Evolutionary conservation across 2,329 filamentous ascomycete genomes (phyloP), one percentile per base, ranked within the genome.

Genomic region (Penicillium sp.): DNA sequence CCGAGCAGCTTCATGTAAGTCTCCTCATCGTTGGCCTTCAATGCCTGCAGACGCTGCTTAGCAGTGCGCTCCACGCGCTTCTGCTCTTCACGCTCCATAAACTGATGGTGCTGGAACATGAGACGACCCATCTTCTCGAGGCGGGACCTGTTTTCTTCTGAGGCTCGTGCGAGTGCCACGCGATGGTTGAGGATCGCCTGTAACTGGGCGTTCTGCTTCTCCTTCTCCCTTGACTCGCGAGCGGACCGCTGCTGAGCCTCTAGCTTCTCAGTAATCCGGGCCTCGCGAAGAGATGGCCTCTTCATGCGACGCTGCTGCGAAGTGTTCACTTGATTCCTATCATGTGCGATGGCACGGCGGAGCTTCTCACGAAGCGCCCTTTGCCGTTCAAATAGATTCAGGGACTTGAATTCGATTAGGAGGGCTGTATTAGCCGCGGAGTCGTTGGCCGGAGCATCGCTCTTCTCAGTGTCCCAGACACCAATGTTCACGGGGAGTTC

Each of bases 21-120:
- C 77, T 97, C 94, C 78, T 99, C 94, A 73, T 99, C 94, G 85
- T 99, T 96, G 66, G 94, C 93, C 78, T 97, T 97, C 71, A 99
- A 83, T 55, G 94, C 94, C 75, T 97, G 93, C 60, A 99, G 86
- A 97, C 94, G 94, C 75, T 99, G 94, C 81, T 99, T 99, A 59
- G 94, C 94, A 8, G 93, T 99, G 59, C 94, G 85, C 78, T 99
- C 94, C 61, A 99, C 89, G 57, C 94, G 90, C 79, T 96, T 97
- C 82, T 97, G 93, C 77, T 99, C 94, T 80, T 99, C 94, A 77
- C 96, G 96, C 73, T 99, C 94, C 70, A 99, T 97, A 71, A 93
- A 90, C 75, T 92, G 89, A 73, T 99, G 94, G 55, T 96, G 92
- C 51, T 82, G 77, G 58, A 89, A 83, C 91, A 97, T 97, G 73